These are phyloP conservation scores for Trametes cingulata DNA, from an alignment of 768 basidiomycete genomes.

Conservation along the genomic window DNA sequence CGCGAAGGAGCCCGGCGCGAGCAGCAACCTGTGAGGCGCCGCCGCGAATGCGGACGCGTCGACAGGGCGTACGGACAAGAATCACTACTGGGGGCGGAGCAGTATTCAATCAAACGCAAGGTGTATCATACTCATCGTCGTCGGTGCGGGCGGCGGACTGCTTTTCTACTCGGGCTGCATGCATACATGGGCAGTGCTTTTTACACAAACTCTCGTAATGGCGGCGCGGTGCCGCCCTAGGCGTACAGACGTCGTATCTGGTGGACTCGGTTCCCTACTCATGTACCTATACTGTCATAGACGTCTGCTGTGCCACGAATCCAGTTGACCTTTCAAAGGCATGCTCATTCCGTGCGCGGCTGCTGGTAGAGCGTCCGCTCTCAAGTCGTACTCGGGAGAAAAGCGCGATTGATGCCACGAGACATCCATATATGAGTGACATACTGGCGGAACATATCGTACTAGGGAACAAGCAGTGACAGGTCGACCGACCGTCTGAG, in stretches of 20 bases:
- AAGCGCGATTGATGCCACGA: not conserved
- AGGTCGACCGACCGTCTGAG: not conserved
- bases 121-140: slow-evolving; percentile 7
- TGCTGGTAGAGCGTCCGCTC: not conserved
- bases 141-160: not conserved
- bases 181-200: not conserved
- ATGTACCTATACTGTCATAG: slow-evolving; percentile 6
- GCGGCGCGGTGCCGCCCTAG: not conserved
- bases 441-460: slow-evolving; percentile 4
- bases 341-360: not conserved
- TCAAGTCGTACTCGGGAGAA: not conserved
- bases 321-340: not conserved
- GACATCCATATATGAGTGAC: not conserved
- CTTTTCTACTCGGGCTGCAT: not conserved
- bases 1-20: not conserved
- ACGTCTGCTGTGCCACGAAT: not conserved
- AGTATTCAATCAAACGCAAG: slow-evolving; percentile 3
- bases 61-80: no score
- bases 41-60: not conserved
- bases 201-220: not conserved
- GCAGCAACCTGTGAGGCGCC: slow-evolving; percentile 5
- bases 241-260: not conserved
- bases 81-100: not conserved
- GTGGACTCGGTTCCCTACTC: not conserved
- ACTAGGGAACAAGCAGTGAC: slow-evolving; percentile 5